Evolutionary conservation across 306 rosid species (phyloP).

Genomic region (Clitoria ternatea): DNA sequence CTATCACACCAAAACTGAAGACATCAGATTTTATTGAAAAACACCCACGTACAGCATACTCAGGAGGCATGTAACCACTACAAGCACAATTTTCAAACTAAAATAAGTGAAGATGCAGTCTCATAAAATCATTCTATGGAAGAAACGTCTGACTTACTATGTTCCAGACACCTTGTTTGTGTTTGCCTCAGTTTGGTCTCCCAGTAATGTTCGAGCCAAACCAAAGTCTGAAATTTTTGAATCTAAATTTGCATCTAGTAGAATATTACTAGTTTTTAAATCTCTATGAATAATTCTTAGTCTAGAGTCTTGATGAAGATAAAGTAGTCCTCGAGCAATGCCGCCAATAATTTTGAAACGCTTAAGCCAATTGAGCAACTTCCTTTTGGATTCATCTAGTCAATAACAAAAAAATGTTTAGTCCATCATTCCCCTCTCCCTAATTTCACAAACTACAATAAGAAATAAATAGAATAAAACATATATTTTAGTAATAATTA

Average conservation of each 20-base stretch:
- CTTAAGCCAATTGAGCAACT: background rate
- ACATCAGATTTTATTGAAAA: slow-evolving; percentile 10
- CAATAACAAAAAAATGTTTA: background rate
- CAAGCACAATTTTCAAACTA: background rate
- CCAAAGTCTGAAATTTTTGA: slow-evolving; percentile 26
- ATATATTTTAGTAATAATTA: background rate
- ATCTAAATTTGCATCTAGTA: background rate
- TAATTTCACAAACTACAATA: background rate
- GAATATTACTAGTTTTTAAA: background rate
- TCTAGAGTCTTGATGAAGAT: slow-evolving; percentile 26
- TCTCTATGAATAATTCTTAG: slow-evolving; percentile 19
- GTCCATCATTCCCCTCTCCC: background rate
- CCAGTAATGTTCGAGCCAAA: background rate
- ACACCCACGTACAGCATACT: background rate
- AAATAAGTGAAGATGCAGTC: background rate
- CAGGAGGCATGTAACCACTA: slow-evolving; percentile 25
- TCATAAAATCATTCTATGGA: background rate
- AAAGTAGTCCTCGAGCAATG: slow-evolving; percentile 23
- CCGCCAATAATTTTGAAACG: background rate
- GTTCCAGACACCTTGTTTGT: slow-evolving; percentile 1
- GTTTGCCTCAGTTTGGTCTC: background rate
- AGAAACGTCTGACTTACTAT: background rate
- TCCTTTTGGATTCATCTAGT: background rate
- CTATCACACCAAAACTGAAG: slow-evolving; percentile 10
- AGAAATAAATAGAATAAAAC: background rate